Conservation (phyloP, 2,329 filamentous ascomycete genomes). For the Colletotrichum tanaceti region DNA sequence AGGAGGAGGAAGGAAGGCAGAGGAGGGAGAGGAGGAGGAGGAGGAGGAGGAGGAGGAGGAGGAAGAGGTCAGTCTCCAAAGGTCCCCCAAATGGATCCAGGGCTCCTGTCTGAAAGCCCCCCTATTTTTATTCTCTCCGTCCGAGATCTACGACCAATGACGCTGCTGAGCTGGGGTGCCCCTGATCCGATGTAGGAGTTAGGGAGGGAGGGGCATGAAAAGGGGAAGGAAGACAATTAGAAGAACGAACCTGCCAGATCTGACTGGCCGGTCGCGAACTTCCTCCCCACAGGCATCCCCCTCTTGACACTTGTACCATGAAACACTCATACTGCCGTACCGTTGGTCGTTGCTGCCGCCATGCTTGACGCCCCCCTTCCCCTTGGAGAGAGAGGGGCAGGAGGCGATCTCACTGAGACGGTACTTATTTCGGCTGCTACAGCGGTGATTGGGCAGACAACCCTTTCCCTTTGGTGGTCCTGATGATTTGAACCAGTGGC, state of each 20-base stretch:
- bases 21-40: too few species aligned
- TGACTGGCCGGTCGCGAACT: not conserved
- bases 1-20: too few species aligned
- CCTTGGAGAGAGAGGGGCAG: slow-evolving; percentile 10
- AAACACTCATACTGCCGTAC: not conserved
- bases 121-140: not conserved
- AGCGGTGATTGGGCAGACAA: not conserved
- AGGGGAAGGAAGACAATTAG: slow-evolving; percentile 3
- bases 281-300: not conserved
- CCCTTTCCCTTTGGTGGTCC: not conserved
- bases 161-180: not conserved
- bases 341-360: slow-evolving; percentile 3
- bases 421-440: not conserved
- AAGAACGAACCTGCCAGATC: not conserved
- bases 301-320: not conserved
- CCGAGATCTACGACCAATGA: slow-evolving; percentile 34
- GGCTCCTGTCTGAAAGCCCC: not conserved
- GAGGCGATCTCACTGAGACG: slow-evolving; percentile 15
- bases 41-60: not conserved
- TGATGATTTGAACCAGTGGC: slow-evolving; percentile 13
- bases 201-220: not conserved
- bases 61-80: slow-evolving; percentile 1
- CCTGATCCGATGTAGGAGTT: slow-evolving; percentile 11
- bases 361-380: slow-evolving; percentile 10
- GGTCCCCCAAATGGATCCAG: not conserved